phyloP scores from a whole-genome alignment of 1,284 basidiomycete genomes.

The Mixia osmundae region DNA sequence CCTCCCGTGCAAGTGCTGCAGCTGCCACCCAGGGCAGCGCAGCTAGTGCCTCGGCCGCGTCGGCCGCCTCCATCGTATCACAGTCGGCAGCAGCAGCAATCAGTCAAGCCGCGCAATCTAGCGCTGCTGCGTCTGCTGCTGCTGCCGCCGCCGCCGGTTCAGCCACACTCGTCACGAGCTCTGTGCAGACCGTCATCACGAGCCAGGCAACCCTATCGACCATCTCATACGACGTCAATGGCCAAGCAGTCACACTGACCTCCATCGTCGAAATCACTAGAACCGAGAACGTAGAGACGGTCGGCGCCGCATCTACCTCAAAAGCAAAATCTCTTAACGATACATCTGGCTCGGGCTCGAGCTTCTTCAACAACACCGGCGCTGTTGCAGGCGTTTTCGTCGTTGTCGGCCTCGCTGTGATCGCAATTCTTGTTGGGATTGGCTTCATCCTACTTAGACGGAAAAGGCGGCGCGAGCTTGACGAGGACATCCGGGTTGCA shows the following conservation, averaged over 20 bases:
- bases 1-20: background rate
- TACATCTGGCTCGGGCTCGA: background rate
- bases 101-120: too few species aligned
- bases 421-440: conserved; percentile 11
- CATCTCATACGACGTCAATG: conserved; percentile 10
- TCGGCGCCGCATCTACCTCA: conserved; percentile 2
- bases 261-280: conserved; percentile 9
- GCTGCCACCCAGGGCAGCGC: background rate
- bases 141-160: too few species aligned
- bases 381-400: conserved; percentile 17
- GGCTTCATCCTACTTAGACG: conserved; percentile 13
- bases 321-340: conserved; percentile 10
- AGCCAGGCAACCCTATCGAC: conserved; percentile 2
- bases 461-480: conserved; percentile 11
- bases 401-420: conserved; percentile 14
- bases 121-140: too few species aligned
- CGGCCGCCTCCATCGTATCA: too few species aligned
- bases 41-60: too few species aligned
- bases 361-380: conserved; percentile 18
- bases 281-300: conserved; percentile 3
- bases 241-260: conserved; percentile 12
- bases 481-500: conserved; percentile 17
- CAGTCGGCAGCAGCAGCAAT: too few species aligned
- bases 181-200: conserved; percentile 1
- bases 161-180: too few species aligned